Conservation (phyloP, 352 stramenopile genomes). For the Globisporangium perplexum region DNA sequence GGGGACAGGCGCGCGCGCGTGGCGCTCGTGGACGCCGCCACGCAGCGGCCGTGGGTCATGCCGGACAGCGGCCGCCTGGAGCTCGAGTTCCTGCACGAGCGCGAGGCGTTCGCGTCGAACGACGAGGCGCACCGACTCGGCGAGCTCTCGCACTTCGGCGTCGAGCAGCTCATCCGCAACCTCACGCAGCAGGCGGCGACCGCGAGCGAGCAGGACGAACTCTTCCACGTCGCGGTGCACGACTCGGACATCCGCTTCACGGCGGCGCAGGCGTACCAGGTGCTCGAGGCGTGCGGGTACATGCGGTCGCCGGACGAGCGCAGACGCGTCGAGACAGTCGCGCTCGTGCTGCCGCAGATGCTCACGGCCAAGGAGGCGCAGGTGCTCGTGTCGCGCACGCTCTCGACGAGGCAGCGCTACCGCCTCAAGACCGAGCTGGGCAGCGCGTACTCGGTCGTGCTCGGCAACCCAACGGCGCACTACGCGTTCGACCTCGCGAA, state of each 20-base stretch:
- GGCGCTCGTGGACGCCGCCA: constrained; percentile 40
- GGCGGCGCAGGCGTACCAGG: constrained; percentile 64
- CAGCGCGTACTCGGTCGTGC: constrained; percentile 74
- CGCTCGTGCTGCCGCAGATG: constrained; percentile 80
- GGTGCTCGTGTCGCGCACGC: constrained; percentile 52
- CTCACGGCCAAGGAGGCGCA: constrained; percentile 73
- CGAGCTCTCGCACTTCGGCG: constrained; percentile 58
- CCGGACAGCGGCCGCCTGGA: constrained; percentile 57
- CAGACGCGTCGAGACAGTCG: constrained; percentile 60
- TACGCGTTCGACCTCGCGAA: constrained; percentile 79
- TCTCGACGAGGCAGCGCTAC: constrained; percentile 66
- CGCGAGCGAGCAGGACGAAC: constrained; percentile 65
- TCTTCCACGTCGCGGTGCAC: constrained; percentile 71
- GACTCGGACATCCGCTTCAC: constrained; percentile 81
- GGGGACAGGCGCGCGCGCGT: constrained; percentile 9
- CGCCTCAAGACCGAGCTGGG: constrained; percentile 79
- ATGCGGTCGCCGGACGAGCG: constrained; percentile 36
- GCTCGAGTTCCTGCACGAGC: constrained; percentile 77
- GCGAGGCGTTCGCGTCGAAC: constrained; percentile 51
- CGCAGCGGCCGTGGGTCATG: constrained; percentile 58
- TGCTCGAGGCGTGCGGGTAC: constrained; percentile 73
- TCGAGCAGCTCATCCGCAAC: constrained; percentile 73
- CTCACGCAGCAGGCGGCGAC: constrained; percentile 42
- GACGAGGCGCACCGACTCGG: constrained; percentile 47
- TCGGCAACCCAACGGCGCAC: constrained; percentile 80